phyloP scores from a whole-genome alignment of 129 eudicot species.

The Saussurea involucrata region DNA sequence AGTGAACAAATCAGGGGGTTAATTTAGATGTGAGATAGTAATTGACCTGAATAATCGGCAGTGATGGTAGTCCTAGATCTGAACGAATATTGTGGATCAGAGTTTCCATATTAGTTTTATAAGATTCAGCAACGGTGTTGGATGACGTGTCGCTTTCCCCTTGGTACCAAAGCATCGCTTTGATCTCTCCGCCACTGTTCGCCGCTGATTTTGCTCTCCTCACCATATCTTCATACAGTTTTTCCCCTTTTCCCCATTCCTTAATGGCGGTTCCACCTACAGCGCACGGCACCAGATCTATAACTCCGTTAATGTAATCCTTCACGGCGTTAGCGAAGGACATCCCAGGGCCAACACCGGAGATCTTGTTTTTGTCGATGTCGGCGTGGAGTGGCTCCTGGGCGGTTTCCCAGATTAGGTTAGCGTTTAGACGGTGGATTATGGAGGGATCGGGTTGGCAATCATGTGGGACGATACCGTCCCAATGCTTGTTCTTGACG shows the following conservation, averaged over 20 bases:
- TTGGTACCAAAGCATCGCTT: constrained; percentile 91
- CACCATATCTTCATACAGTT: constrained; percentile 59
- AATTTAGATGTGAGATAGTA: not conserved
- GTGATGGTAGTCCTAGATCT: constrained; percentile 65
- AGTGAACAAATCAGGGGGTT: not conserved
- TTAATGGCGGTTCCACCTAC: constrained; percentile 79
- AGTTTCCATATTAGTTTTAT: constrained; percentile 62
- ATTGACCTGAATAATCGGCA: constrained; percentile 80
- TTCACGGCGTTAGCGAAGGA: constrained; percentile 72
- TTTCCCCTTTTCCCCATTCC: constrained; percentile 66
- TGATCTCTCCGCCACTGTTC: constrained; percentile 50
- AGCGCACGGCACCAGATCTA: constrained; percentile 79
- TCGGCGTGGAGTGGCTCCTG: constrained; percentile 84
- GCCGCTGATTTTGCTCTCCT: constrained; percentile 55
- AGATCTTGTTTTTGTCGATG: constrained; percentile 58
- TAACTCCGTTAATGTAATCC: constrained; percentile 44
- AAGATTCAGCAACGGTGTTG: constrained; percentile 36
- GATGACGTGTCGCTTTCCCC: constrained; percentile 69
- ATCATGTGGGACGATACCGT: constrained; percentile 61
- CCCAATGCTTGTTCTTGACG: constrained; percentile 60
- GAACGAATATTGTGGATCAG: constrained; percentile 48
- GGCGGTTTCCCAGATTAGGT: constrained; percentile 74
- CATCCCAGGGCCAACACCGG: constrained; percentile 95
- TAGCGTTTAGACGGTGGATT: constrained; percentile 76
- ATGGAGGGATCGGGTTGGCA: constrained; percentile 60